Conservation (phyloP, 202 grass and related monocot species). For the Zoysia matrella region DNA sequence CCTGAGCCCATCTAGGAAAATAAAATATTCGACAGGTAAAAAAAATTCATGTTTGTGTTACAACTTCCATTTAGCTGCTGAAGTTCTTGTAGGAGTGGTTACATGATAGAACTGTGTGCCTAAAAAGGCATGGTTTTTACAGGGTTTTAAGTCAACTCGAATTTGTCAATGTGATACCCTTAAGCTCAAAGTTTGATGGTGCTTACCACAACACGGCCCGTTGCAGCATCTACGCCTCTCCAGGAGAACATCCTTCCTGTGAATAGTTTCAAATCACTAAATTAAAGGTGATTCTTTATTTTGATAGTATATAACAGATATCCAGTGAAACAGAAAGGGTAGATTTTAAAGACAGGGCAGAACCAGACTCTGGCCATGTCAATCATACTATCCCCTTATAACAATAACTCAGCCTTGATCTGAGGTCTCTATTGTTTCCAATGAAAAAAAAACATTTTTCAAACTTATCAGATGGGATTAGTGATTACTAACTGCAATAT, state of each 20-base stretch:
- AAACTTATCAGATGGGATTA: background rate
- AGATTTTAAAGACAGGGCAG: background rate
- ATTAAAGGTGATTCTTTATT: background rate
- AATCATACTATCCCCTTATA: background rate
- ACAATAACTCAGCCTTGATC: background rate
- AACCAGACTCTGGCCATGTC: background rate
- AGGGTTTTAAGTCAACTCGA: background rate
- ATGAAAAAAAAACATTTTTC: background rate
- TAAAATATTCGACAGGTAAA: background rate
- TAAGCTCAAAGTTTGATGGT: background rate
- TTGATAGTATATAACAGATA: background rate
- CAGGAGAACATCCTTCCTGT: slow-evolving; percentile 78
- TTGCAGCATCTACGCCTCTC: slow-evolving; percentile 70
- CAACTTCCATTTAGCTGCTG: background rate
- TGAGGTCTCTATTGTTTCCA: background rate
- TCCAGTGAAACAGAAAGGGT: slow-evolving; percentile 1
- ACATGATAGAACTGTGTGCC: background rate
- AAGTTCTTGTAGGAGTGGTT: background rate
- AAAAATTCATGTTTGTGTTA: background rate
- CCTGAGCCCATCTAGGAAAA: background rate
- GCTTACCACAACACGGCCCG: slow-evolving; percentile 65
- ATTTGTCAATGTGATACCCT: background rate
- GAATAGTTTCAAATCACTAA: slow-evolving; percentile 30
- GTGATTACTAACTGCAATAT: background rate
- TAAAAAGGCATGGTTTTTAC: background rate